Evolutionary conservation across 495 filamentous ascomycete genomes (phyloP).

Genomic region (Podospora pseudocomata): DNA sequence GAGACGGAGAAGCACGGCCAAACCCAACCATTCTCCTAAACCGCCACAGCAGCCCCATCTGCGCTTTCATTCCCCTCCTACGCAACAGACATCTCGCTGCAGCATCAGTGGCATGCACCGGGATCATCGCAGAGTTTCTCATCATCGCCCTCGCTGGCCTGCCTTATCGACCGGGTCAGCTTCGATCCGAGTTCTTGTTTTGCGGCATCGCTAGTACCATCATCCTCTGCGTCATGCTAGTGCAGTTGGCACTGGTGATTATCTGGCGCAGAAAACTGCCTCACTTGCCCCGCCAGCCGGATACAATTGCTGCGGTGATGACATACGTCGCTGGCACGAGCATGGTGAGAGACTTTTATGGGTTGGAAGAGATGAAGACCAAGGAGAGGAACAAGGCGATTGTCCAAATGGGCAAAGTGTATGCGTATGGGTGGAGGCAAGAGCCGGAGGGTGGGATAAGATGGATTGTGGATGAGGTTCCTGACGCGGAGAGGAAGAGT

Average conservation of each 20-base stretch:
- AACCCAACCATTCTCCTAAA: constrained; percentile 26
- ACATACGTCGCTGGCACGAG: constrained; percentile 22
- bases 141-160: constrained; percentile 30
- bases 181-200: constrained; percentile 29
- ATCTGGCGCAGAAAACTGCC: constrained; percentile 23
- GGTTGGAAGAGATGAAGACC: constrained; percentile 16
- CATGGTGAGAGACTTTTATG: constrained; percentile 24
- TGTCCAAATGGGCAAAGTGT: constrained; percentile 21
- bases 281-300: constrained; percentile 22
- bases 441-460: constrained; percentile 21
- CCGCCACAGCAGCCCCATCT: constrained; percentile 27
- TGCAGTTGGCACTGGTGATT: constrained; percentile 17
- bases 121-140: constrained; percentile 28
- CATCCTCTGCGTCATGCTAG: constrained; percentile 27
- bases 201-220: constrained; percentile 20
- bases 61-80: constrained; percentile 27
- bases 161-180: constrained; percentile 32
- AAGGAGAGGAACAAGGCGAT: constrained; percentile 17
- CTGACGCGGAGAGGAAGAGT: constrained; percentile 15
- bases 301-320: constrained; percentile 25
- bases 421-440: constrained; percentile 27
- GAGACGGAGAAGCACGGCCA: constrained; percentile 14
- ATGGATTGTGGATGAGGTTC: constrained; percentile 24
- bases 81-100: constrained; percentile 22
- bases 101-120: constrained; percentile 26